Base-by-base conservation (phyloP, 2,329 filamentous ascomycete genomes). In the Drechslerella coelobrocha region DNA sequence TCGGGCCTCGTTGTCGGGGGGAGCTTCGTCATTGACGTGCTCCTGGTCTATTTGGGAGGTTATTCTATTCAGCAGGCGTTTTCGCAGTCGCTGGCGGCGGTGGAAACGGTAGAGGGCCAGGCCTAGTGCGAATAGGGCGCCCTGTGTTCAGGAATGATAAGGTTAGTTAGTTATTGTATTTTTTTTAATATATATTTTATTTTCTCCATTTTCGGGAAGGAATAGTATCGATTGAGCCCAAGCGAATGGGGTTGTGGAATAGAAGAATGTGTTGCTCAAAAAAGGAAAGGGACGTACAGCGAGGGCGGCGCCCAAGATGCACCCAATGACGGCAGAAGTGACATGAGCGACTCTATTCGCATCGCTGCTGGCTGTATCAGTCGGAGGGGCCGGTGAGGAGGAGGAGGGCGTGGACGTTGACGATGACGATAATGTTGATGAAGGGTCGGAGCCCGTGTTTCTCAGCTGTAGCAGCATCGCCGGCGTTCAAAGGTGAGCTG, bases 91-190 rank as follows among this genome's bases (percentile, higher is more conserved):
- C 24, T 71, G 66, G 17, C 66, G 66, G 21, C 66, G 66, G 21
- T 60, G 52, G 66, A 71, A 71, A n/a, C 66, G 66, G 48, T 63
- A 63, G 34, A 71, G 59, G 23, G 66, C 66, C 14, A 71, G 48
- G 19, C 66, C 66, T 8, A 71, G 47, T 26, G 66, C 66, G 23
- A 71, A 71, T 17, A 71, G 29, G 2, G 66, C 59, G 17, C 66
- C 66, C 66, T 71, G 14, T 37, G 5, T 9, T 27, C 2, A 43
- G 14, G 14, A 27, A 45, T 14, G 24, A 17, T 10, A 6, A 24
- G 27, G 7, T 4, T 39, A 6, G 31, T 26, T 31, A 34, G 12
- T 10, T 47, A 14, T 8, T 24, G 6, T 26, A 21, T 34, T 59
- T 31, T 5, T 19, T 41, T 51, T 41, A 27, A 23, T n/a, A 19